Evolutionary conservation across 2,329 filamentous ascomycete species (phyloP).

Genomic region (Nothophaeocryptopus gaeumannii): DNA sequence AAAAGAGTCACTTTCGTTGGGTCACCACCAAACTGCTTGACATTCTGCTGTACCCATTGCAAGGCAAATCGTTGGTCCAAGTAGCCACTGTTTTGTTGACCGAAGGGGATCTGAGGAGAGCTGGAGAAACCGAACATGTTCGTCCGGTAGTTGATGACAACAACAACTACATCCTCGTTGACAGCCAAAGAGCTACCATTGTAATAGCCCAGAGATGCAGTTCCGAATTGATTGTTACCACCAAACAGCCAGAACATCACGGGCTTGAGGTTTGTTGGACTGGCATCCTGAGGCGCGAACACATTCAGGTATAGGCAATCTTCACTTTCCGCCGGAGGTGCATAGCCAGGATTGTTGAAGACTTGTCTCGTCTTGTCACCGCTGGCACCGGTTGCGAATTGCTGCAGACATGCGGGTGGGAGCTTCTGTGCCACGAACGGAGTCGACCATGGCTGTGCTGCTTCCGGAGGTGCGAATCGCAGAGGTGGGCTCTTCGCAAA

Average conservation of each 20-base stretch:
- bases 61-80: slow-evolving; percentile 35
- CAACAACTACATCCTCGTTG: slow-evolving; percentile 23
- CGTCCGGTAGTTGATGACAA: slow-evolving; percentile 23
- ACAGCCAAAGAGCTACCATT: slow-evolving; percentile 20
- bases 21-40: slow-evolving; percentile 55
- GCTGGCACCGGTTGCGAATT: slow-evolving; percentile 15
- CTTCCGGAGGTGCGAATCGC: slow-evolving; percentile 21
- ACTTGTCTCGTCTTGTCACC: slow-evolving; percentile 7
- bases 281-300: slow-evolving; percentile 14
- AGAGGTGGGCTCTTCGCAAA: slow-evolving; percentile 19
- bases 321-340: slow-evolving; percentile 19
- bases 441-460: slow-evolving; percentile 9
- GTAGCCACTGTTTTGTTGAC: slow-evolving; percentile 32
- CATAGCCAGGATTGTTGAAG: slow-evolving; percentile 20
- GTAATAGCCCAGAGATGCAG: slow-evolving; percentile 18
- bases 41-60: slow-evolving; percentile 50
- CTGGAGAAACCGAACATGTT: slow-evolving; percentile 26
- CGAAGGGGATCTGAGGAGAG: slow-evolving; percentile 33
- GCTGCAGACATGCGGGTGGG: slow-evolving; percentile 23
- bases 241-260: slow-evolving; percentile 24
- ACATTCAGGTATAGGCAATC: slow-evolving; percentile 24
- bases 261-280: slow-evolving; percentile 12
- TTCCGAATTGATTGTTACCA: slow-evolving; percentile 19
- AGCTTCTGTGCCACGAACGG: slow-evolving; percentile 14
- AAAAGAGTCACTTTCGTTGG: slow-evolving; percentile 40